Conservation (phyloP, 164 flowering plant species). For the Pachysandra terminalis region DNA sequence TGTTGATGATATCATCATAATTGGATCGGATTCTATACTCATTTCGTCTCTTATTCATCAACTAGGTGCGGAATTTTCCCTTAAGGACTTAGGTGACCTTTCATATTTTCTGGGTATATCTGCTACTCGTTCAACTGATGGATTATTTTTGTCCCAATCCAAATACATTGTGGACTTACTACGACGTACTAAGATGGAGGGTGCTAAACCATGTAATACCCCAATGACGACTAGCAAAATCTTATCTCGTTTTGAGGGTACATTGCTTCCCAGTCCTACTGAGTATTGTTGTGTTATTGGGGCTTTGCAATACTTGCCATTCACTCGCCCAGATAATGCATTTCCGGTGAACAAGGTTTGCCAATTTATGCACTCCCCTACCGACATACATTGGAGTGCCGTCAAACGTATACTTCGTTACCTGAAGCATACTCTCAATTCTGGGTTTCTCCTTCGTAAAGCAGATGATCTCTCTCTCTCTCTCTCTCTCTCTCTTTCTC, state of each 20-base stretch:
- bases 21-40: too few species aligned
- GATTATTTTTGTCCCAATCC: background rate
- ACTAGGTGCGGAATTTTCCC: background rate
- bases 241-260: background rate
- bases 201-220: background rate
- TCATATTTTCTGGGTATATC: background rate
- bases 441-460: background rate
- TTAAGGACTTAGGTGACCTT: background rate
- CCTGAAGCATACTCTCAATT: background rate
- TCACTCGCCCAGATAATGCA: background rate
- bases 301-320: background rate
- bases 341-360: background rate
- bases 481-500: too few species aligned
- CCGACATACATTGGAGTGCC: background rate
- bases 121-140: background rate
- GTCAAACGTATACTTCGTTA: background rate
- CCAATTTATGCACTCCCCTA: background rate
- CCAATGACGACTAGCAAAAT: background rate
- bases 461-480: background rate
- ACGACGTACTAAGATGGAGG: background rate
- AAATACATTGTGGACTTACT: background rate
- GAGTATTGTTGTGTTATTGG: background rate
- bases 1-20: too few species aligned
- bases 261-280: background rate
- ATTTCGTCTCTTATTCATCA: too few species aligned